A percentile compares a stretch with the other conserved stretches of the same genome.
Conservation (phyloP, 2,329 filamentous ascomycete species). For the Geoglossum cookeanum region DNA sequence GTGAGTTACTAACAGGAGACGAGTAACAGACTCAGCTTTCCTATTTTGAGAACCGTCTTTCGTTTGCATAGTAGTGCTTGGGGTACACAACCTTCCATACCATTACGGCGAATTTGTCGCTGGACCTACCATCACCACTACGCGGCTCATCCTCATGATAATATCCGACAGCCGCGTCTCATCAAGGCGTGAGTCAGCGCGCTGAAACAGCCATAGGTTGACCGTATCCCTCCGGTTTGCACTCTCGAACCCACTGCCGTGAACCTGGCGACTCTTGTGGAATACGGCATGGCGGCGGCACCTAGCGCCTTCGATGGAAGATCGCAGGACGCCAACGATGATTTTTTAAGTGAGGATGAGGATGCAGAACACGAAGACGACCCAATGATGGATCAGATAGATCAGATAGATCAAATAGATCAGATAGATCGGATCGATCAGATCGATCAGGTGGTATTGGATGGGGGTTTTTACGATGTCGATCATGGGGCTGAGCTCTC, state of each 20-base stretch:
- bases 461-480: conserved; percentile 1
- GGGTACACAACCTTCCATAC: background rate
- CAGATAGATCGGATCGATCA: background rate
- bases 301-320: background rate
- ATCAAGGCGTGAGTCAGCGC: background rate
- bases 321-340: background rate
- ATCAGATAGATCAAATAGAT: conserved; percentile 1
- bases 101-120: background rate
- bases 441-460: background rate
- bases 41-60: background rate
- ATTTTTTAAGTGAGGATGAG: conserved; percentile 3
- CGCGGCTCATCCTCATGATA: background rate
- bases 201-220: background rate
- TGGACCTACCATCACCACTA: background rate
- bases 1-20: background rate
- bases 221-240: background rate
- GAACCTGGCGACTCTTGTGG: conserved; percentile 1
- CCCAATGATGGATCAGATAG: conserved; percentile 3
- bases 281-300: background rate
- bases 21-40: background rate
- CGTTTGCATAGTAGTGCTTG: background rate
- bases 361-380: conserved; percentile 7
- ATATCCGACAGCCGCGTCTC: background rate
- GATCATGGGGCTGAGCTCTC: conserved; percentile 1
- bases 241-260: background rate